These are phyloP conservation scores for Imleria badia DNA, from an alignment of 768 basidiomycete genomes.

Conservation along the genomic window DNA sequence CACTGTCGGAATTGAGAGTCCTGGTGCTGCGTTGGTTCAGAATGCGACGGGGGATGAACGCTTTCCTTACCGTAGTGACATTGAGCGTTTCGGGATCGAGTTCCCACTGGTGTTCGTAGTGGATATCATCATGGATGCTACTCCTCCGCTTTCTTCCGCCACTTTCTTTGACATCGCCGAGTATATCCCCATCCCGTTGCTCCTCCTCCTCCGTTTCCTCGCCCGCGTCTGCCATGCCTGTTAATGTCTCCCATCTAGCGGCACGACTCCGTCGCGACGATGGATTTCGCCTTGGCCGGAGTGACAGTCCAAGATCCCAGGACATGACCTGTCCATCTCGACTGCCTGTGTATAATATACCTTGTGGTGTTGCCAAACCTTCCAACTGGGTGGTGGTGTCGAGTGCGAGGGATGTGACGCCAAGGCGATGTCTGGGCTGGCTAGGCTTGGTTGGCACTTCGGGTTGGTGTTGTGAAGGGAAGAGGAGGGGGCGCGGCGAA, in stretches of 20 bases:
- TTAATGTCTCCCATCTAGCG: constrained; percentile 75
- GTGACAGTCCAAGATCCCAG: constrained; percentile 78
- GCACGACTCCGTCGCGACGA: constrained; percentile 23
- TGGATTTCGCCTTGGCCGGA: constrained; percentile 43
- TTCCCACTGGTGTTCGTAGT: constrained; percentile 80
- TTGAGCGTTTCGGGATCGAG: constrained; percentile 56
- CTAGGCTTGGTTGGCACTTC: constrained; percentile 19
- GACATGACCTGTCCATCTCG: constrained; percentile 85
- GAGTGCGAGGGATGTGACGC: constrained; percentile 83
- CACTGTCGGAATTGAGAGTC: constrained; percentile 78
- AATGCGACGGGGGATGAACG: neutral
- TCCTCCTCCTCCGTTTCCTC: constrained; percentile 69
- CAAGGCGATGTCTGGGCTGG: constrained; percentile 84
- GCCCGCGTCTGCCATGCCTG: constrained; percentile 79
- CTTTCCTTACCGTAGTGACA: constrained; percentile 46
- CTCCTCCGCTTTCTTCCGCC: constrained; percentile 34
- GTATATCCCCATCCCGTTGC: constrained; percentile 70
- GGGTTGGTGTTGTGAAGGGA: constrained; percentile 35
- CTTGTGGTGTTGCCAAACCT: constrained; percentile 68
- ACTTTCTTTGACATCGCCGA: constrained; percentile 65
- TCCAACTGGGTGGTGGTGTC: constrained; percentile 78
- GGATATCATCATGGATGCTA: constrained; percentile 36
- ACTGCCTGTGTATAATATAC: constrained; percentile 88
- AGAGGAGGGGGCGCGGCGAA: constrained; percentile 64
- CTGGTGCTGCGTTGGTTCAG: constrained; percentile 31